These are phyloP conservation scores for Penicillium antarcticum DNA, from an alignment of 495 filamentous ascomycete species.

Conservation along the genomic window DNA sequence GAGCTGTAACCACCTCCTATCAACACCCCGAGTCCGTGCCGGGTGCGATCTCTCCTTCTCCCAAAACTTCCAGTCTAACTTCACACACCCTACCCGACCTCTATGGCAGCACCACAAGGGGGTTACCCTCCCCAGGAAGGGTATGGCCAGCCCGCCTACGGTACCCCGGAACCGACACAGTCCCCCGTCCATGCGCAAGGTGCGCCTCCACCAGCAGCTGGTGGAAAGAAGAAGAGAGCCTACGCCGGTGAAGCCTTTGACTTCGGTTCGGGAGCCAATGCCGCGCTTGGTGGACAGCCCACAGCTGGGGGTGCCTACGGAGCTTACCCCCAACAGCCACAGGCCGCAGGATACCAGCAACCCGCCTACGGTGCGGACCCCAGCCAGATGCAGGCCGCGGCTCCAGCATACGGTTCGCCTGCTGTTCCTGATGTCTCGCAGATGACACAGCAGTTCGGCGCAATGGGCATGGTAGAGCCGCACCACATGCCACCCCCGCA, in stretches of 20 bases:
- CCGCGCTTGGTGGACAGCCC: conserved; percentile 58
- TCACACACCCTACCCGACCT: conserved; percentile 14
- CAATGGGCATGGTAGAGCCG: conserved; percentile 69
- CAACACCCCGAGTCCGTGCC: conserved; percentile 12
- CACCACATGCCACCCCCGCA: conserved; percentile 53
- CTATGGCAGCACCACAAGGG: conserved; percentile 61
- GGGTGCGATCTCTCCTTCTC: background rate
- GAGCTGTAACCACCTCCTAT: conserved; percentile 27
- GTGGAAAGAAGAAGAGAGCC: conserved; percentile 78
- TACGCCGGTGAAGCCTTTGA: conserved; percentile 96
- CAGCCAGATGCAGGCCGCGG: conserved; percentile 51
- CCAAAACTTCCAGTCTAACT: conserved; percentile 2
- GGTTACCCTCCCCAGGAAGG: conserved; percentile 58
- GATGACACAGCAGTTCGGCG: conserved; percentile 78
- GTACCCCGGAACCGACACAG: conserved; percentile 34
- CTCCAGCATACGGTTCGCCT: conserved; percentile 59
- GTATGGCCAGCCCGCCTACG: conserved; percentile 49
- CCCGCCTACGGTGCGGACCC: conserved; percentile 52
- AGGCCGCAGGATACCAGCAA: conserved; percentile 50
- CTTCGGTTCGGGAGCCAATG: conserved; percentile 86
- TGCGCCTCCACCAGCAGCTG: conserved; percentile 35
- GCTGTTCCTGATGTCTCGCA: conserved; percentile 60
- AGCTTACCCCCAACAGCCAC: conserved; percentile 55
- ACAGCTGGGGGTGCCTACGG: conserved; percentile 52
- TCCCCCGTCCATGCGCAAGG: conserved; percentile 27